phyloP scores from a whole-genome alignment of 108 stramenopile species.

The Cylindrotheca fusiformis region DNA sequence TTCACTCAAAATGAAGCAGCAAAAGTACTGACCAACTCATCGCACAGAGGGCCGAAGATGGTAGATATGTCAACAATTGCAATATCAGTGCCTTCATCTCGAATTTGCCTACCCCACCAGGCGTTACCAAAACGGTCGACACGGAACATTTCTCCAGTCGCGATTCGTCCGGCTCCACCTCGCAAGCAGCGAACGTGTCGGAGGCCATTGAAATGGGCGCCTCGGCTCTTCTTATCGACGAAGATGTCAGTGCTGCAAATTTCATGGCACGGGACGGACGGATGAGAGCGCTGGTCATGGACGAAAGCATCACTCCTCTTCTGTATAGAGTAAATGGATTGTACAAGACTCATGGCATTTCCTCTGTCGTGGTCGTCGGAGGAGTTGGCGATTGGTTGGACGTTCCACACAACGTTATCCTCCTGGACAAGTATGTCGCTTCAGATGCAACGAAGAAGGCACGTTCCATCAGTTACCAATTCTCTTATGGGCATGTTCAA shows the following conservation, averaged over 20 bases:
- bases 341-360: constrained; percentile 65
- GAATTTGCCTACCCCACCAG: constrained; percentile 67
- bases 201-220: constrained; percentile 90
- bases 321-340: constrained; percentile 86
- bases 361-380: constrained; percentile 94
- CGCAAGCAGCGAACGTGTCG: constrained; percentile 87
- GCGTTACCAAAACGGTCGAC: constrained; percentile 29
- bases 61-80: constrained; percentile 81
- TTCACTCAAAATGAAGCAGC: too few relatives aligned
- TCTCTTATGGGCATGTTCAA: constrained; percentile 89
- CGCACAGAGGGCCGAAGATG: constrained; percentile 97
- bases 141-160: constrained; percentile 76
- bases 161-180: constrained; percentile 91
- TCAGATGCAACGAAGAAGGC: constrained; percentile 84
- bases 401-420: constrained; percentile 85
- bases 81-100: constrained; percentile 92
- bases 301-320: constrained; percentile 94
- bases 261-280: constrained; percentile 95
- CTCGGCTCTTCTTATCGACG: constrained; percentile 84
- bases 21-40: too few relatives aligned
- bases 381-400: constrained; percentile 97
- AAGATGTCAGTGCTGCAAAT: constrained; percentile 95
- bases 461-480: constrained; percentile 71
- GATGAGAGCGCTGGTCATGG: constrained; percentile 91
- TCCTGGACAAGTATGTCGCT: constrained; percentile 88